phyloP scores from a whole-genome alignment of 306 rosid genomes.

The Vigna unguiculata region DNA sequence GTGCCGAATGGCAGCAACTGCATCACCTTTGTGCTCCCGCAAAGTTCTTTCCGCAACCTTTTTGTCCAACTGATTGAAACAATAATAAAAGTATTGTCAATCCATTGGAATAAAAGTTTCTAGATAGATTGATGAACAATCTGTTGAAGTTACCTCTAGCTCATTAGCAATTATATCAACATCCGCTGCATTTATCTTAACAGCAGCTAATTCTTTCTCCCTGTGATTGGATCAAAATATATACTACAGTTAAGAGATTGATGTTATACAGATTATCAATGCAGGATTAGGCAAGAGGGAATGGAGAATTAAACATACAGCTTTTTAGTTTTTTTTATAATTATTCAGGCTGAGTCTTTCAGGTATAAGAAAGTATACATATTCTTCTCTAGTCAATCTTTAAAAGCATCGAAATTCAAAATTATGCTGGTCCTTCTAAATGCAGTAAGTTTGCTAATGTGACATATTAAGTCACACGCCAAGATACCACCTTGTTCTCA shows the following conservation, averaged over 20 bases:
- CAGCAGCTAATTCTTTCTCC: slow-evolving; percentile 93
- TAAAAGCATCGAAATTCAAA: too few relatives aligned
- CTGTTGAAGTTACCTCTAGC: slow-evolving; percentile 67
- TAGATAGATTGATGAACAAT: slow-evolving; percentile 2
- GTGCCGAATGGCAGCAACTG: slow-evolving; percentile 91
- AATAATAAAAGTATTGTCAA: slow-evolving; percentile 5
- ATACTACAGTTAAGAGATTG: slow-evolving; percentile 13
- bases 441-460: too few relatives aligned
- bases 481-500: too few relatives aligned
- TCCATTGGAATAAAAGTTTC: background rate
- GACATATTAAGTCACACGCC: too few relatives aligned
- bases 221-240: slow-evolving; percentile 50
- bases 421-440: too few relatives aligned
- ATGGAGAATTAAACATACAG: background rate
- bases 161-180: slow-evolving; percentile 92
- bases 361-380: too few relatives aligned
- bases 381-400: too few relatives aligned
- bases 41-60: slow-evolving; percentile 94
- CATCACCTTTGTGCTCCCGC: slow-evolving; percentile 97
- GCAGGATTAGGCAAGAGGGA: background rate
- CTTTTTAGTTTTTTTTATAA: background rate
- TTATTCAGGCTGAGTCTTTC: too few relatives aligned
- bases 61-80: slow-evolving; percentile 73
- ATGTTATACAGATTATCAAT: background rate
- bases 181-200: slow-evolving; percentile 83